Evolutionary conservation across 2,329 filamentous ascomycete genomes (phyloP), one percentile per base, ranked within the genome.

Genomic region (Aureobasidium leucospermi): DNA sequence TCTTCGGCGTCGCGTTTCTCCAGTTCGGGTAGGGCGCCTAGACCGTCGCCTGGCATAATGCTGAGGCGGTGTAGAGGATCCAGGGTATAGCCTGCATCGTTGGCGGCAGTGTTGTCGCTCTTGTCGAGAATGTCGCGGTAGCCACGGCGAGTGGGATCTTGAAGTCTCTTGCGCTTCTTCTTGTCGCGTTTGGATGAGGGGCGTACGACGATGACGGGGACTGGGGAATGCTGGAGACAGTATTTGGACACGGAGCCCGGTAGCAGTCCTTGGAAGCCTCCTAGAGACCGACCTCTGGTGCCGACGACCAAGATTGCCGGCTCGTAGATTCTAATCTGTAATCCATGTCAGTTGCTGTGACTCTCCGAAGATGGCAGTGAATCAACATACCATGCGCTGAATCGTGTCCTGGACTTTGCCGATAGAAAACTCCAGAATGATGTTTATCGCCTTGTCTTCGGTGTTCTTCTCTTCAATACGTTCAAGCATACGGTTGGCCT

Each of bases 191-290:
- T 95, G 62, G 89, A 88, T 34, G 87, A 88, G 38, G 92, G 91
- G 4, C 92, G 84, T 9, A 96, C 92, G 34, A 96, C 92, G 32
- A 96, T 92, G 7, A 96, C 92, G 1, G 92, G 92, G 1, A 96
- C 89, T 0, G 92, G 91, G 1, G 89, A 96, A 71, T 96, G 92
- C 70, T 96, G 92, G 11, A 96, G 80, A 68, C 92, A 96, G 74
- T 96, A 96, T 70, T 96, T 96, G 29, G 90, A 95, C 46, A 96
- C 92, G 0, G 89, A 94, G 64, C 90, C 94, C 51, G 89, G 90
- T 43, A 96, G 82, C 32, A 96, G 78, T 49, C 90, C 89, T 70
- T 96, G 91, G 60, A 96, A 86, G 29, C 91, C 90, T 36, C 90
- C 90, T 1, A 96, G 79, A 39, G 88, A 93, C 58, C 90, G 84